These are phyloP conservation scores for Cordyceps pruinosa DNA, from an alignment of 2,329 filamentous ascomycete species.

Conservation along the genomic window DNA sequence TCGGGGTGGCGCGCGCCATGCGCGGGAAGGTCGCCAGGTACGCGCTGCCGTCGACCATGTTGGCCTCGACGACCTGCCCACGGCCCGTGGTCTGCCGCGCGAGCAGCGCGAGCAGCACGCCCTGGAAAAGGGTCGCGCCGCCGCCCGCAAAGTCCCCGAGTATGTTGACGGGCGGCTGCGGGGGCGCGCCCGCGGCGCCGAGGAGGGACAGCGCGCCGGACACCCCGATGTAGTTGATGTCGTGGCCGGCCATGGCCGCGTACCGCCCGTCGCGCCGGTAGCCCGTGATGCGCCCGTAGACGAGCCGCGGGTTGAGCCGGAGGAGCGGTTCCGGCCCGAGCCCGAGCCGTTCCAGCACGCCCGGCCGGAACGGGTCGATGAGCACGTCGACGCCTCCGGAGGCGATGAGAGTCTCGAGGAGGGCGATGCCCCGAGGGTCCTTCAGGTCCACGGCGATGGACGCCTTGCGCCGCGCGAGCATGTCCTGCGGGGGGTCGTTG, in stretches of 20 bases:
- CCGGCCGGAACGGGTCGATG: constrained; percentile 90
- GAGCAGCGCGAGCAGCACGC: constrained; percentile 73
- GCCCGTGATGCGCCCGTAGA: constrained; percentile 82
- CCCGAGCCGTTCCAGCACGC: constrained; percentile 78
- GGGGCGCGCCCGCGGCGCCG: constrained; percentile 61
- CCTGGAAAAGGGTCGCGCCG: constrained; percentile 73
- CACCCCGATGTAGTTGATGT: constrained; percentile 94
- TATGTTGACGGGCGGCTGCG: constrained; percentile 75
- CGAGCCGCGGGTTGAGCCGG: constrained; percentile 62
- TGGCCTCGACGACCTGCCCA: constrained; percentile 88
- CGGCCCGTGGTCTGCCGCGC: constrained; percentile 54
- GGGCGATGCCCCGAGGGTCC: constrained; percentile 49
- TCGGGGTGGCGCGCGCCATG: constrained; percentile 53
- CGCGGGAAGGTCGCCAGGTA: constrained; percentile 76
- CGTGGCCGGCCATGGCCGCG: constrained; percentile 81
- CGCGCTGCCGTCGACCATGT: constrained; percentile 88
- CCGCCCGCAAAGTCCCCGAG: constrained; percentile 89
- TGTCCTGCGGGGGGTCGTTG: constrained; percentile 48
- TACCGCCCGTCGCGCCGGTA: constrained; percentile 86
- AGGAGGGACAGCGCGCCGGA: constrained; percentile 73
- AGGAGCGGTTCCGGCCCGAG: constrained; percentile 65
- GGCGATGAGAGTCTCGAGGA: constrained; percentile 59
- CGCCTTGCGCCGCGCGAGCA: constrained; percentile 72
- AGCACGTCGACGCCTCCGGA: constrained; percentile 71
- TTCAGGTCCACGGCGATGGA: constrained; percentile 79